Base-by-base conservation (phyloP, 75 land plant genomes). In the Chamaecyparis obtusa region DNA sequence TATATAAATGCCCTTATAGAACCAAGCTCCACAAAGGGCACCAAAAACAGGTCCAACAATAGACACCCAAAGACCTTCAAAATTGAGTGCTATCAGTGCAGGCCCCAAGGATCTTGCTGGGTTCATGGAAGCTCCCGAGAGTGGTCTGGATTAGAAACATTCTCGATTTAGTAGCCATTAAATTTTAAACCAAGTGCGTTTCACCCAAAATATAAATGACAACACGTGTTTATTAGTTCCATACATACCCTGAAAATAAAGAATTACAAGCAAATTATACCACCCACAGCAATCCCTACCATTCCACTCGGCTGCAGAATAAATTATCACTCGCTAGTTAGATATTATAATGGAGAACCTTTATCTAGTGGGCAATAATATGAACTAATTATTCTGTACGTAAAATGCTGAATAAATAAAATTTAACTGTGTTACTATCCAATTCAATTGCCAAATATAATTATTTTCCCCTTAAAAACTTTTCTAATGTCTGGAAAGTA, bases 101-200 rank as follows among this genome's bases (percentile, higher is more conserved):
- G 97, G 95, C 5, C 97, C 97, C 77, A 96, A 75, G 67, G 89
- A 93, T 86, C 97, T 92, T 41, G 93, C 94, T 14, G 97, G 97
- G 60, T 95, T 96, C 97, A 96, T 93, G 35, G 97, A 95, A 84
- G 92, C 93, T 43, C 96, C 96, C 17, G 97, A 91, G 36, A 95
- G 87, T 17, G 94, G 89, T 86, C 97, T 96, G 92, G 1, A 19
- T 21, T 5, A 15, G 4, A 21, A 60, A 60, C 67, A 60, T 60
- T 0, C 21, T 60, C 5, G 8, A 19, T 60, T 60, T 6, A 39
- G 2, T 64, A 24, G 27, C 5, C 5, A 24, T 24, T 21, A 6
- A 24, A 21, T 60, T 64, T 2, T n/a, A 64, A 64, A 24, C 9
- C 9, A 64, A 64, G 6, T 6, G 30, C 55, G 13, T 0, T 57